Base-by-base conservation (phyloP, 441 rosid genomes). In the Rhodomyrtus psidioides region DNA sequence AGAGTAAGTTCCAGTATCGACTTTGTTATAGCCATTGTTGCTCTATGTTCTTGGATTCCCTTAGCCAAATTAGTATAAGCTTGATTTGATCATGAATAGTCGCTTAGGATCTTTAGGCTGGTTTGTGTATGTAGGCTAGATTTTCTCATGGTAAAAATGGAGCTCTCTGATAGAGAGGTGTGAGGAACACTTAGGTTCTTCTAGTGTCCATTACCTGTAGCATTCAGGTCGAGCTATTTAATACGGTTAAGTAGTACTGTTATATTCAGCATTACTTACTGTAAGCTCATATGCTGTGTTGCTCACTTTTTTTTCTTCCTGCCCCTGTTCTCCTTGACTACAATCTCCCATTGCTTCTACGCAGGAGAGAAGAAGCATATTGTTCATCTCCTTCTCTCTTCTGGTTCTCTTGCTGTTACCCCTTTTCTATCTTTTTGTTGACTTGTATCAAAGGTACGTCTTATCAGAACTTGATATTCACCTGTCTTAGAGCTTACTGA, bases 381-480 rank as follows among this genome's bases (percentile, higher is more conserved):
- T 83, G 42, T 92, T 90, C 87, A 51, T 92, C 2, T 42, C 76
- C 16, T 30, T 91, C 79, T 90, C 92, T 81, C 84, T 90, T 89
- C 44, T 91, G 86, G 89, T 85, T n/a, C 83, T 93, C 86, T 28
- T 88, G 89, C 82, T 90, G 85, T 87, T 93, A 84, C 92, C 93
- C 3, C 90, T 92, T 83, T 88, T 86, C 86, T 93, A 91, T 84
- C 75, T 75, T 34, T 93, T 92, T 60, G 59, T 92, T 83, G 91
- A 92, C 88, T 57, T 93, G 87, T 92, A 90, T 86, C 90, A 86
- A 75, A 92, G 94, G 95, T 92, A 93, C 24, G 58, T 46, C 53
- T 65, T 84, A 27, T 84, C 34, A 27, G 19, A 7, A 84, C 8
- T 76, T 17, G 82, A 30, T 81, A 12, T 56, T 57, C 86, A 83